Percentiles rank a stretch among this genome's conserved stretches.
Evolutionary conservation across 352 stramenopile genomes (phyloP).

Genomic region (Globisporangium paroecandrum): DNA sequence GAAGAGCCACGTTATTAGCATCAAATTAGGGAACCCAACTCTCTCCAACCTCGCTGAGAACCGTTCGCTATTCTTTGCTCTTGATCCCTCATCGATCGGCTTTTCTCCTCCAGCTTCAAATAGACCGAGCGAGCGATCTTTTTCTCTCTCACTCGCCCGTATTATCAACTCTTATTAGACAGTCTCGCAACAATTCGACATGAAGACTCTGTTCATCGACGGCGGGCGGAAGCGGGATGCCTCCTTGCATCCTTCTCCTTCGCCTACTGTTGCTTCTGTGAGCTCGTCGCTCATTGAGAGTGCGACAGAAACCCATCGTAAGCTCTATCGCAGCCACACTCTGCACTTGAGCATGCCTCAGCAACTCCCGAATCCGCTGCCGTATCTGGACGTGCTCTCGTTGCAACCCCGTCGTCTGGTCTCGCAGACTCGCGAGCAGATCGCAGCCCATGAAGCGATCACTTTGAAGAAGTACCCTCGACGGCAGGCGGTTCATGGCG

Average conservation of each 20-base stretch:
- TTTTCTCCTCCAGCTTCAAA: not conserved
- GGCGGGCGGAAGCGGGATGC: not conserved
- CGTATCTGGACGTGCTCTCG: constrained; percentile 63
- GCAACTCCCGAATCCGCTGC: constrained; percentile 8
- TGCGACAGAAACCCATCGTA: not conserved
- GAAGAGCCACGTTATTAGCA: too few relatives aligned
- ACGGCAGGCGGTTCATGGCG: not conserved
- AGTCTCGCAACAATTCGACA: not conserved
- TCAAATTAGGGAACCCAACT: too few relatives aligned
- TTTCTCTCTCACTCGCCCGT: too few relatives aligned
- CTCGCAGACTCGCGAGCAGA: constrained; percentile 28
- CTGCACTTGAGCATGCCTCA: not conserved
- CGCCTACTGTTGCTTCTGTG: not conserved
- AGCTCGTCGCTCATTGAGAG: not conserved
- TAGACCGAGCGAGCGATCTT: not conserved
- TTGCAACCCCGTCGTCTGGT: constrained; percentile 60
- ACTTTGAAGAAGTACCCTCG: constrained; percentile 3
- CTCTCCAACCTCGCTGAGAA: too few relatives aligned
- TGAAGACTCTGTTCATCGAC: not conserved
- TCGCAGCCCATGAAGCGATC: constrained; percentile 21
- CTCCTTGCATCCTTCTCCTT: not conserved
- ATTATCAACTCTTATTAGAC: too few relatives aligned
- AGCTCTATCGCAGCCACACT: not conserved
- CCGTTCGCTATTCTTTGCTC: not conserved
- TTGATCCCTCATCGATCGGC: not conserved